Evolutionary conservation across 2,329 filamentous ascomycete species (phyloP), one percentile per base, ranked within the genome.

Genomic region (Atkinsonella hypoxylon): DNA sequence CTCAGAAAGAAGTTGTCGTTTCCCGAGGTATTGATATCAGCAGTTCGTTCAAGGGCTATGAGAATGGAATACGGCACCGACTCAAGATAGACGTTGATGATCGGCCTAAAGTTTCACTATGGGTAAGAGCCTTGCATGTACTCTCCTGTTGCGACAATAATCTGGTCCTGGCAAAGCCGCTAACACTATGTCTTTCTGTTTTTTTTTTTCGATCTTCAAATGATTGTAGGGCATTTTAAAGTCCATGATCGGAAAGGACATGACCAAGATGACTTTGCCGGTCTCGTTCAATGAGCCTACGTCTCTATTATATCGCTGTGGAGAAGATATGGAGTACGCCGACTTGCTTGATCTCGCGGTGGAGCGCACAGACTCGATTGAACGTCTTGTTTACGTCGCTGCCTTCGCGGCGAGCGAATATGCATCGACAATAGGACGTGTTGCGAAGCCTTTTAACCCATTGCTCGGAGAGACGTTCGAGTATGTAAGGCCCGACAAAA

Each of bases 221-320:
- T 30, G 17, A 22, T 38, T 45, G 30, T 56, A 96, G 90, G 85
- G 86, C 57, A 96, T 98, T 59, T 73, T 98, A 56, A 98, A 97
- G 72, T 97, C 91, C 20, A 97, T 98, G 93, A 95, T 98, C 68
- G 93, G 93, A 56, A 97, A 98, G 67, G 93, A 98, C 64, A 97
- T 98, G 93, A 97, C 93, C 38, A 97, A 94, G 73, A 98, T 98
- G 91, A 97, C 93, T 0, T 73, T 98, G 18, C 93, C 93, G 0
- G 93, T 98, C 2, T 95, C 93, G 0, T 97, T 98, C 74, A 98
- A 98, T 69, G 93, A 98, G 67, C 93, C 93, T 0, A 98, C 93
- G 0, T 97, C 93, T 6, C 74, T 98, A 12, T 77, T 98, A 9
- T 93, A 97, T 67, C 87, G 93, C 64, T 91, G 94, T 42, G 89